Base-by-base conservation (phyloP, 2,329 filamentous ascomycete genomes). In the Peltaster fructicola region DNA sequence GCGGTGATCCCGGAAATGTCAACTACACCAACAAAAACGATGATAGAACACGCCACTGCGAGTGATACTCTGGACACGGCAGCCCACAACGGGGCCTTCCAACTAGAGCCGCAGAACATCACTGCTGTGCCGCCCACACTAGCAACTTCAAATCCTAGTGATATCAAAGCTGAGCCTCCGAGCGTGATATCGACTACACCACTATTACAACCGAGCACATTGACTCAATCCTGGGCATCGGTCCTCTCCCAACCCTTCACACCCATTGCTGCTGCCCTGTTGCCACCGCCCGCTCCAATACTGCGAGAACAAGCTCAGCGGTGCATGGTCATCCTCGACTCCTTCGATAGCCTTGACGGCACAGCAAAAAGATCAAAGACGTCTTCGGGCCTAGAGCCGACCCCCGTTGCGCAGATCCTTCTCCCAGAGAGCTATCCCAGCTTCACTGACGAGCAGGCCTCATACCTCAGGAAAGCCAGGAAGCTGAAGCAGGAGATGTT, bases 341-440 rank as follows among this genome's bases (percentile, higher is more conserved):
- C 47, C 9, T 46, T 51, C 30, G 38, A 39, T 15, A 37, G 44
- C 17, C 47, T 53, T 14, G 37, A 42, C 20, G 33, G 32, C 9
- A 35, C 35, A 11, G 36, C 37, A 8, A 30, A 30, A 15, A 30
- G 28, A 18, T 34, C 21, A 39, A 37, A 31, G 18, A 27, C 23
- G 22, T 22, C 36, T 60, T n/a, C n/a, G n/a, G n/a, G n/a, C n/a
- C 32, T 60, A 58, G 39, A 65, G 15, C 61, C 62, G 7, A 61
- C 63, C 10, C 60, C 67, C 15, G 65, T 65, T 26, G 54, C 72
- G 7, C 53, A 72, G 5, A 63, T 68, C 25, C 56, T 78, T 7
- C 56, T 49, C 7, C 50, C 53, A 6, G 46, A 47, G 30, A 40
- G 48, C 14, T 42, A 50, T 19, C 40, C 65, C 37, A 57, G 63